Conservation (phyloP, 768 basidiomycete genomes). For the Boletellus emodensis region DNA sequence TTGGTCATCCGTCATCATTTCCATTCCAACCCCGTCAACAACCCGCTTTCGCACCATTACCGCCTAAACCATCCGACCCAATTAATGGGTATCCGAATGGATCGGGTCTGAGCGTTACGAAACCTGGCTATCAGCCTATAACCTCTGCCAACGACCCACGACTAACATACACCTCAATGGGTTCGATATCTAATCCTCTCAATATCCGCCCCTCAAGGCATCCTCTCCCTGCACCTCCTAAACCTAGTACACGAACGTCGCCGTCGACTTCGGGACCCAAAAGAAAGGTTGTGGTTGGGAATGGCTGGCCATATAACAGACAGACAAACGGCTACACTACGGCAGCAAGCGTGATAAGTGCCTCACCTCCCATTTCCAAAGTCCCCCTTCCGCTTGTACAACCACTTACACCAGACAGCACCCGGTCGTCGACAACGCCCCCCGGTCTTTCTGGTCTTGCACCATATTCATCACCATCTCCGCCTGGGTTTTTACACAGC, state of each 20-base stretch:
- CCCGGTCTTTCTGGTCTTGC: slow-evolving; percentile 31
- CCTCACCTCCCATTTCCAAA: slow-evolving; percentile 18
- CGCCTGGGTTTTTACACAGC: slow-evolving; percentile 32
- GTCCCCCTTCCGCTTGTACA: slow-evolving; percentile 12
- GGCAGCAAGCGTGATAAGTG: slow-evolving; percentile 1
- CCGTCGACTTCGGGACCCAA: slow-evolving; percentile 16
- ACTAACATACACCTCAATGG: slow-evolving; percentile 38
- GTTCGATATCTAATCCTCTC: slow-evolving; percentile 49
- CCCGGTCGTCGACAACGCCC: slow-evolving; percentile 31
- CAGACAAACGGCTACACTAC: slow-evolving; percentile 25
- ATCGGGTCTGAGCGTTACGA: slow-evolving; percentile 14
- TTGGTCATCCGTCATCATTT: slow-evolving; percentile 9
- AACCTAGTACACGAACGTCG: slow-evolving; percentile 3
- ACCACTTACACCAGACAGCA: slow-evolving; percentile 29
- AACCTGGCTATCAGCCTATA: slow-evolving; percentile 25
- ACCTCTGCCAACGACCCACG: slow-evolving; percentile 28
- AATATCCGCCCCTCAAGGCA: slow-evolving; percentile 47
- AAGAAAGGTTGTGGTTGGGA: slow-evolving; percentile 39
- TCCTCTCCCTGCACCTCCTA: slow-evolving; percentile 11
- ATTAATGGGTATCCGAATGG: slow-evolving; percentile 9
- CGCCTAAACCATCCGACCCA: slow-evolving; percentile 17
- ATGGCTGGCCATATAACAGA: slow-evolving; percentile 42
- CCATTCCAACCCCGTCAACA: slow-evolving; percentile 12
- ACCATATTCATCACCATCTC: slow-evolving; percentile 33
- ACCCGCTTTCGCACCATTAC: slow-evolving; percentile 10